Conservation (phyloP, 352 stramenopile genomes). For the Phytophthora quininea region DNA sequence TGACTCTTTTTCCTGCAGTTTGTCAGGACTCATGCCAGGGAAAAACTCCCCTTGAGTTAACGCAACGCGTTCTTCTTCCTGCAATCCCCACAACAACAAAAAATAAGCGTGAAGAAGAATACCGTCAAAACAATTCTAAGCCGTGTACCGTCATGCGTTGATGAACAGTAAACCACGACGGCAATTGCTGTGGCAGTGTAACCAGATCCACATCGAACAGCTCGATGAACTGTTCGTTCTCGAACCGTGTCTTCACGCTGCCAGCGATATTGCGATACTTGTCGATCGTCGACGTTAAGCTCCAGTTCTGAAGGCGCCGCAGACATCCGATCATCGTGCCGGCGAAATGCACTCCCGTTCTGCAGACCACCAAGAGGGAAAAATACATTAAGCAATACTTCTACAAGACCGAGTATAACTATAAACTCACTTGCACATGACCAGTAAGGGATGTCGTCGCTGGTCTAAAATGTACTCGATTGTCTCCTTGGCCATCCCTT, state of each 20-base stretch:
- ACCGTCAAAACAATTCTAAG: background rate
- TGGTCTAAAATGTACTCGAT: slow-evolving; percentile 87
- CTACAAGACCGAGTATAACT: too few species aligned
- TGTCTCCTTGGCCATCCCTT: slow-evolving; percentile 86
- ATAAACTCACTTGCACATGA: slow-evolving; percentile 84
- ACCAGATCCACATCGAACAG: slow-evolving; percentile 89
- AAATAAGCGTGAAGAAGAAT: background rate
- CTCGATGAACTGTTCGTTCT: slow-evolving; percentile 91
- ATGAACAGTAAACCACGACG: slow-evolving; percentile 83
- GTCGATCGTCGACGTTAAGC: slow-evolving; percentile 86
- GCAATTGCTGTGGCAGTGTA: slow-evolving; percentile 77
- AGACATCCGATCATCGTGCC: slow-evolving; percentile 86
- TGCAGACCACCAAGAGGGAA: slow-evolving; percentile 16
- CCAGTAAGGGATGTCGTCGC: slow-evolving; percentile 76
- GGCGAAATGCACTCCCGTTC: slow-evolving; percentile 75
- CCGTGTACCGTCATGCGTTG: slow-evolving; percentile 71
- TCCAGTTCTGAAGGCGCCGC: slow-evolving; percentile 86
- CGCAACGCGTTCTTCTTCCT: slow-evolving; percentile 84
- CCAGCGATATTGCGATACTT: slow-evolving; percentile 90
- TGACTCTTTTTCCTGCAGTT: slow-evolving; percentile 7
- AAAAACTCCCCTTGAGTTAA: slow-evolving; percentile 71
- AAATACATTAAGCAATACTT: too few species aligned
- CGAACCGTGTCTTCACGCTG: slow-evolving; percentile 86
- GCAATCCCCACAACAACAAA: background rate
- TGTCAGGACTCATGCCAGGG: slow-evolving; percentile 44